Conservation (phyloP, 208 protist species). For the Crithidia bombi region DNA sequence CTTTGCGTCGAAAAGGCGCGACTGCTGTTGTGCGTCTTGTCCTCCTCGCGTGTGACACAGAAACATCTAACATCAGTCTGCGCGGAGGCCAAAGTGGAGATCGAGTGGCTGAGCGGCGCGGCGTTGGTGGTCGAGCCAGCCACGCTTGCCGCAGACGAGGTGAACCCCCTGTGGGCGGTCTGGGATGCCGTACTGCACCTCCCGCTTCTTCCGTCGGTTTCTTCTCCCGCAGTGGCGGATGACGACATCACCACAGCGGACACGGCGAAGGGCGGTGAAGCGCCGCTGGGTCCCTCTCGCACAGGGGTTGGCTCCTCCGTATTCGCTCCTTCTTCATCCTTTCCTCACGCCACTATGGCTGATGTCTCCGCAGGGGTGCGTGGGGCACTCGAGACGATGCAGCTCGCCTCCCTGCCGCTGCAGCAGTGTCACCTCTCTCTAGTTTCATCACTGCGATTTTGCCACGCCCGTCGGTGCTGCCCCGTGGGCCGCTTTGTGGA, state of each 20-base stretch:
- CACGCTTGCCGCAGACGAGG: conserved; percentile 20
- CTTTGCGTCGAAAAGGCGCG: conserved; percentile 59
- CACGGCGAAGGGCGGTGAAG: background rate
- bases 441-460: conserved; percentile 52
- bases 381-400: background rate
- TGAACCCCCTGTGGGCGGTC: conserved; percentile 58
- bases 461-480: conserved; percentile 29
- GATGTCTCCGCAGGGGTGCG: conserved; percentile 9
- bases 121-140: conserved; percentile 49
- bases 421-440: conserved; percentile 39
- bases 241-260: background rate
- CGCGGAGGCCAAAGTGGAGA: conserved; percentile 23
- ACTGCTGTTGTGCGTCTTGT: conserved; percentile 58
- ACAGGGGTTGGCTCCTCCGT: too few relatives aligned
- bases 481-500: conserved; percentile 36
- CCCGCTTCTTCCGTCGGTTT: conserved; percentile 33
- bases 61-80: conserved; percentile 39
- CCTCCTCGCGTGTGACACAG: conserved; percentile 73
- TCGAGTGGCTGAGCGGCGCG: conserved; percentile 70
- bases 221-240: background rate
- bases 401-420: background rate
- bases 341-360: background rate
- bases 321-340: background rate
- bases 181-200: conserved; percentile 63
- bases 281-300: too few relatives aligned